Percentiles rank a stretch among this genome's conserved stretches.
Evolutionary conservation across 2,329 filamentous ascomycete genomes (phyloP).

Genomic region (Pseudocercospora macadamiae): DNA sequence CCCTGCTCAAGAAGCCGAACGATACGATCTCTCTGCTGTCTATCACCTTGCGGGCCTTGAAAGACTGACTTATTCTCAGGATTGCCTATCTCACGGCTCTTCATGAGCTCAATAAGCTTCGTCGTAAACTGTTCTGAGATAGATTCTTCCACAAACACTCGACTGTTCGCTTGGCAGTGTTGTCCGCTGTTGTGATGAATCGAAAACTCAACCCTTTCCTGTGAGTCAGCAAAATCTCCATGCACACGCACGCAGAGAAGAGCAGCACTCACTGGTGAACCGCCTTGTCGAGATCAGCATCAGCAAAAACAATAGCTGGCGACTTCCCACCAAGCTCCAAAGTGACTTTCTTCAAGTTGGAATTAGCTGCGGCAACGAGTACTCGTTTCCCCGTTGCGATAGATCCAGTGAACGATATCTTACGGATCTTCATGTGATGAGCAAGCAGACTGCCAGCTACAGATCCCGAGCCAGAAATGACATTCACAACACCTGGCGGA

Average conservation of each 20-base stretch:
- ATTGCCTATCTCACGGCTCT: neutral
- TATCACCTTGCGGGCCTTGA: neutral
- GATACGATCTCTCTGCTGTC: neutral
- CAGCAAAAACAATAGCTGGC: conserved; percentile 32
- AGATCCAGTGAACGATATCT: conserved; percentile 33
- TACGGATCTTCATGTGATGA: conserved; percentile 37
- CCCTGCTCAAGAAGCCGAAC: neutral
- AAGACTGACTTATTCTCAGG: neutral
- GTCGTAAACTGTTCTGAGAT: neutral
- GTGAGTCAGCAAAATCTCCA: too few relatives aligned
- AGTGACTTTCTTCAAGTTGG: conserved; percentile 34
- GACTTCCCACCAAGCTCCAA: conserved; percentile 37
- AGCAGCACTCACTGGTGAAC: too few relatives aligned
- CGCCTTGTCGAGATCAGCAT: conserved; percentile 34
- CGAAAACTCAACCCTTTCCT: too few relatives aligned
- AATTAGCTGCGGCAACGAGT: conserved; percentile 28
- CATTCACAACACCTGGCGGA: conserved; percentile 46
- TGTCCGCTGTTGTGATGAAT: conserved; percentile 54
- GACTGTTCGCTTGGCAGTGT: conserved; percentile 61
- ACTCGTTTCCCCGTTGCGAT: conserved; percentile 28
- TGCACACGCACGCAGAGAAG: too few relatives aligned
- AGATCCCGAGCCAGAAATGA: conserved; percentile 37
- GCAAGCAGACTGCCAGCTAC: conserved; percentile 35
- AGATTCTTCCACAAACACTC: conserved; percentile 58
- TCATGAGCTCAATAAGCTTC: neutral